Evolutionary conservation across 2,329 filamentous ascomycete genomes (phyloP).

Genomic region (Venturiaceae sp.): DNA sequence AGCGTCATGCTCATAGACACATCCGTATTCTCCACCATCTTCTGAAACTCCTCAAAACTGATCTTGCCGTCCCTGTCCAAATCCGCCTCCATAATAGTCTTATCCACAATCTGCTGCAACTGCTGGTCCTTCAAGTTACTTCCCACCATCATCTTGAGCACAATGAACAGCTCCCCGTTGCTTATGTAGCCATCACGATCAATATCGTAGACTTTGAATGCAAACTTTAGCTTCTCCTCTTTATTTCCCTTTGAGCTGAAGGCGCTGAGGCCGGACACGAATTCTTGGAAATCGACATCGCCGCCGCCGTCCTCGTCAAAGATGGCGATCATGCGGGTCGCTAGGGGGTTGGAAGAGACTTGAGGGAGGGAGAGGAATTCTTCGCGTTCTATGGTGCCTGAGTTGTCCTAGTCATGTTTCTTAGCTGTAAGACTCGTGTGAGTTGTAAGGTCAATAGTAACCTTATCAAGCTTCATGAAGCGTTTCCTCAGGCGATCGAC

Average conservation of each 20-base stretch:
- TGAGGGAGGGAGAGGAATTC: conserved; percentile 96
- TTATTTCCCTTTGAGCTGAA: conserved; percentile 99
- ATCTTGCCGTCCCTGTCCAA: conserved; percentile 94
- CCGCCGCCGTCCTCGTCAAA: conserved; percentile 98
- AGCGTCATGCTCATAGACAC: conserved; percentile 59
- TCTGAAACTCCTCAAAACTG: conserved; percentile 96
- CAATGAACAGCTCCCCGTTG: conserved; percentile 98
- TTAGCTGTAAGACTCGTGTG: conserved; percentile 2
- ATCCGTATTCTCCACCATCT: conserved; percentile 91
- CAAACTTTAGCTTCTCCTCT: conserved; percentile 94
- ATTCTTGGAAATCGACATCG: conserved; percentile 97
- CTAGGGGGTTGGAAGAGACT: conserved; percentile 94
- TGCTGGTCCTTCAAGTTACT: conserved; percentile 99
- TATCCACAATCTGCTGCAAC: conserved; percentile 97
- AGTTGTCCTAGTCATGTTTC: conserved; percentile 65
- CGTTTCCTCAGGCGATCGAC: conserved; percentile 91
- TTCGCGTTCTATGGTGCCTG: conserved; percentile 94
- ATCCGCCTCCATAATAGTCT: conserved; percentile 99
- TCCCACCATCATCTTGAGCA: conserved; percentile 99
- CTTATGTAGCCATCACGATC: conserved; percentile 97
- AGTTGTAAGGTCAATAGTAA: conserved; percentile 25
- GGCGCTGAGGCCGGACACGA: conserved; percentile 86
- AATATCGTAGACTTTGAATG: conserved; percentile 99
- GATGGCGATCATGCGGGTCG: conserved; percentile 98
- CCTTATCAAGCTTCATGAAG: conserved; percentile 99